A percentile compares a stretch with the other conserved stretches of the same genome.
Evolutionary conservation across 2,329 filamentous ascomycete genomes (phyloP).

Genomic region (Neocatenulostroma microsporum): DNA sequence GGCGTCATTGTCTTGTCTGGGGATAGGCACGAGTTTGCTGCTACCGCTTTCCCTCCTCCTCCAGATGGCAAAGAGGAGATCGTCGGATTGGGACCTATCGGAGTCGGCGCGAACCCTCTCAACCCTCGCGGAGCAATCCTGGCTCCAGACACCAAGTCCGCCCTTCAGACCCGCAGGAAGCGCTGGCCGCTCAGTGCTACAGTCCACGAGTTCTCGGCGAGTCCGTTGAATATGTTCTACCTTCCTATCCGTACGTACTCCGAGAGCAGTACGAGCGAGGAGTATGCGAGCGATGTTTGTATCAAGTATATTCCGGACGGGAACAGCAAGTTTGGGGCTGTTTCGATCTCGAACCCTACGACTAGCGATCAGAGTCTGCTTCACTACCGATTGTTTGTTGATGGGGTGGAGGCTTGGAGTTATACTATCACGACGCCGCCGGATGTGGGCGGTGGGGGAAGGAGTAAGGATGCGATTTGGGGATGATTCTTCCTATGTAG

Average conservation of each 20-base stretch:
- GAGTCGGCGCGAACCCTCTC: slow-evolving; percentile 16
- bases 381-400: slow-evolving; percentile 72
- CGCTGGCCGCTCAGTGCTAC: slow-evolving; percentile 55
- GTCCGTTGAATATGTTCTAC: slow-evolving; percentile 90
- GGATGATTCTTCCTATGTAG: slow-evolving; percentile 24
- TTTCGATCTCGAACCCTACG: slow-evolving; percentile 65
- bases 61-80: slow-evolving; percentile 42
- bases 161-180: slow-evolving; percentile 20
- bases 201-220: slow-evolving; percentile 87
- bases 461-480: slow-evolving; percentile 41
- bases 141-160: slow-evolving; percentile 7
- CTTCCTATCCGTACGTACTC: slow-evolving; percentile 75
- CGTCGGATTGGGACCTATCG: slow-evolving; percentile 20
- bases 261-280: slow-evolving; percentile 49
- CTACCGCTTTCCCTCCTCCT: slow-evolving; percentile 62
- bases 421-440: slow-evolving; percentile 40
- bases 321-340: slow-evolving; percentile 78
- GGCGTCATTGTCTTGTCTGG: slow-evolving; percentile 82
- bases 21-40: slow-evolving; percentile 94
- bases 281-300: slow-evolving; percentile 66
- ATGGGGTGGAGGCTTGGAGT: slow-evolving; percentile 73
- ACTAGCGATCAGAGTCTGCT: slow-evolving; percentile 62
- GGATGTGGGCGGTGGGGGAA: slow-evolving; percentile 31
- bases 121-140: slow-evolving; percentile 7
- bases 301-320: slow-evolving; percentile 81